Conservation (phyloP, 2,329 filamentous ascomycete genomes). For the Coniella lustricola region DNA sequence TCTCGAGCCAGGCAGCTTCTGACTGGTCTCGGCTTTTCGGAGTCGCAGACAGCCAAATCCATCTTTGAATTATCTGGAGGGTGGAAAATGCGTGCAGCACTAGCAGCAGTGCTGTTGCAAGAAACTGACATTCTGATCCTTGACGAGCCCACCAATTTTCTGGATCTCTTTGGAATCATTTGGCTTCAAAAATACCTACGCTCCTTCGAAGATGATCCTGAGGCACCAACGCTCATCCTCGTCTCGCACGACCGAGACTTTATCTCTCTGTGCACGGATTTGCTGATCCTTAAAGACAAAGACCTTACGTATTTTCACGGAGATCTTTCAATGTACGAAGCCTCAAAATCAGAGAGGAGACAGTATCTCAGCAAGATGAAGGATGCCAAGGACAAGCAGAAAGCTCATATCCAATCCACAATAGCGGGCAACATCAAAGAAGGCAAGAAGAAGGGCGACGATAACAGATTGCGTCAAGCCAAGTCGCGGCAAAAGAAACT, state of each 20-base stretch:
- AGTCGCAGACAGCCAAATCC: slow-evolving; percentile 50
- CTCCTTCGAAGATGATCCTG: slow-evolving; percentile 42
- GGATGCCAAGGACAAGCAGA: slow-evolving; percentile 74
- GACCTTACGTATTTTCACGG: slow-evolving; percentile 68
- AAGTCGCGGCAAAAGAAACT: slow-evolving; percentile 80
- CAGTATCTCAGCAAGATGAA: slow-evolving; percentile 67
- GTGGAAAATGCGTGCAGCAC: slow-evolving; percentile 63
- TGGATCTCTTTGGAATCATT: slow-evolving; percentile 75
- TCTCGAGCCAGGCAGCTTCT: slow-evolving; percentile 60
- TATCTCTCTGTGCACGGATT: slow-evolving; percentile 67
- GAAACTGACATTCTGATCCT: slow-evolving; percentile 72
- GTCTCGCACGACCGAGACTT: slow-evolving; percentile 85
- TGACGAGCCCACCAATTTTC: slow-evolving; percentile 82
- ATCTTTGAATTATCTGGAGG: slow-evolving; percentile 67
- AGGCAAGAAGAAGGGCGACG: slow-evolving; percentile 70
- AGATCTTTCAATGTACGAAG: slow-evolving; percentile 65
- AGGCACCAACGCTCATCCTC: slow-evolving; percentile 62
- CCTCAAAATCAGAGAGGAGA: slow-evolving; percentile 59
- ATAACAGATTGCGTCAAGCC: slow-evolving; percentile 80
- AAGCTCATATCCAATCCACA: slow-evolving; percentile 71
- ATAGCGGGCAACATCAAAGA: slow-evolving; percentile 68
- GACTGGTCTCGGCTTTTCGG: slow-evolving; percentile 63
- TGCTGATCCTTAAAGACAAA: slow-evolving; percentile 69
- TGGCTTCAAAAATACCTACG: slow-evolving; percentile 74
- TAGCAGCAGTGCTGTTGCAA: slow-evolving; percentile 62